Base-by-base conservation (phyloP, 768 basidiomycete genomes). In the Cystobasidium ongulense region DNA sequence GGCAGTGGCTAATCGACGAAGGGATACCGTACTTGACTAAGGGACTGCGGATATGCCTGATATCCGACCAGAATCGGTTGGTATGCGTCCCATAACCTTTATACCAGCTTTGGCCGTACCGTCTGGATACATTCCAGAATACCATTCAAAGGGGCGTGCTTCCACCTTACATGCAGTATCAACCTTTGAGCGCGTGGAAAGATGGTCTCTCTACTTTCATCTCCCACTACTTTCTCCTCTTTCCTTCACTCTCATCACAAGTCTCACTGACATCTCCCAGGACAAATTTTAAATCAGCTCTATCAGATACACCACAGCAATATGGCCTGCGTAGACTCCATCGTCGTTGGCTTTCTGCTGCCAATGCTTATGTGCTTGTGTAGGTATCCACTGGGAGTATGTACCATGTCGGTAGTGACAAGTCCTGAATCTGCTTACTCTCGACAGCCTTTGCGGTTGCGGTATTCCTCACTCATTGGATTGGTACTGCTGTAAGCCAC, bases 401-500 rank as follows among this genome's bases (percentile, higher is more conserved):
- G 7, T 8, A 8, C 53, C 53, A 54, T n/a, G 53, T 23, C 11
- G n/a, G 7, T 23, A 54, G 53, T n/a, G 29, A 54, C n/a, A 7
- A 23, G n/a, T 11, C 18, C 63, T 64, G 25, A 31, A 15, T 29
- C 43, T 46, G 8, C 29, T 7, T 23, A 5, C 17, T 46, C 11
- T 5, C 15, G 3, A 52, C 23, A 67, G 65, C 65, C 23, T 67
- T 67, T 31, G 41, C 15, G 3, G n/a, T 50, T 8, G 65, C 17
- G 21, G n/a, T 11, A 5, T 46, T 50, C 21, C 29, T 67, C 5
- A 50, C 29, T 1, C 36, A 46, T 15, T 71, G 54, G 53, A n/a
- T 54, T 27, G 68, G 68, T 13, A 71, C 52, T 10, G 68, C 68
- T 7, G 68, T 71, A 29, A 71, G 68, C 43, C 43, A 46, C 43